Conservation (phyloP, 2,329 filamentous ascomycete species). For the Metarhizium humberi region DNA sequence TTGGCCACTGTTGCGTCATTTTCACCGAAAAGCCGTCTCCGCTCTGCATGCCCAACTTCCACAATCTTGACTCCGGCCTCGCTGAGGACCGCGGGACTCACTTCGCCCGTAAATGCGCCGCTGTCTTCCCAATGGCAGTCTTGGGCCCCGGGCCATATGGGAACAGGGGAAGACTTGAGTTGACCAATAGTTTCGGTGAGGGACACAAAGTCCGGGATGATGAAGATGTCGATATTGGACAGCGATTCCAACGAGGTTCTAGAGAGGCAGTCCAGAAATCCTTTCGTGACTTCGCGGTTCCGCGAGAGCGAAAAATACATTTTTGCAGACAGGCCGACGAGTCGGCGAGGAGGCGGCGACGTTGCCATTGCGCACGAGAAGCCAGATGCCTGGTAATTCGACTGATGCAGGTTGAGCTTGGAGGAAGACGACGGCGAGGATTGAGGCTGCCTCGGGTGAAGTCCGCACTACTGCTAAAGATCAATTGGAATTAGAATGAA, state of each 20-base stretch:
- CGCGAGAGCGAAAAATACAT: constrained; percentile 67
- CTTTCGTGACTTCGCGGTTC: constrained; percentile 47
- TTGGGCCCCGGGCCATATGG: constrained; percentile 59
- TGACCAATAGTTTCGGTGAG: constrained; percentile 43
- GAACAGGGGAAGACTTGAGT: constrained; percentile 29
- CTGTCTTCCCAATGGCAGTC: constrained; percentile 61
- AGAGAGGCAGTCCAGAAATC: constrained; percentile 36
- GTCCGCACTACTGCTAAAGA: too few relatives aligned
- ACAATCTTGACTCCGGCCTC: constrained; percentile 64
- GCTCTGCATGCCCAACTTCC: constrained; percentile 74
- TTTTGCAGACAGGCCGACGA: constrained; percentile 67
- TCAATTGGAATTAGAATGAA: not conserved
- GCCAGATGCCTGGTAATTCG: not conserved
- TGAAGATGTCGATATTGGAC: constrained; percentile 57
- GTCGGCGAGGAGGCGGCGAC: constrained; percentile 34
- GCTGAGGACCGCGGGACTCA: constrained; percentile 58
- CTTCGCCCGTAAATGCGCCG: constrained; percentile 70
- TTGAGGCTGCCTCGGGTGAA: too few relatives aligned
- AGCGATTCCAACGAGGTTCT: constrained; percentile 30
- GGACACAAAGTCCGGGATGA: constrained; percentile 70
- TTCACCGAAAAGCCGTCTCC: constrained; percentile 63
- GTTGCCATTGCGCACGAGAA: constrained; percentile 5
- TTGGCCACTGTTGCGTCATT: constrained; percentile 57
- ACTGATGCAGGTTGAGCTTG: not conserved
- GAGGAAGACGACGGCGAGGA: not conserved